phyloP scores from a whole-genome alignment of 2,329 filamentous ascomycete genomes.

The Dactylonectria macrodidyma region DNA sequence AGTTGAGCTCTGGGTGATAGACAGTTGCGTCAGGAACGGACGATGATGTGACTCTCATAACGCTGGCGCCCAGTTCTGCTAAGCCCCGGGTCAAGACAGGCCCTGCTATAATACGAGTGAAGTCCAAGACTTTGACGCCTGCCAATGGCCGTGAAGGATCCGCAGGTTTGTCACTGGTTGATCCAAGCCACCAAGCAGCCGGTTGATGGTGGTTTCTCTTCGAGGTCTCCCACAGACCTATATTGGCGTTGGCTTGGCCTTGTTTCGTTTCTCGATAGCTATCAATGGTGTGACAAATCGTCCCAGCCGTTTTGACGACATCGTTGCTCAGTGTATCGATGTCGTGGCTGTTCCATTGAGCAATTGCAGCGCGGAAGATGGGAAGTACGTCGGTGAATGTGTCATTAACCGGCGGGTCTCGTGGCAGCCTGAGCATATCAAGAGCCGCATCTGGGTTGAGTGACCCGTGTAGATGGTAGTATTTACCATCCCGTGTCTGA shows the following conservation, averaged over 20 bases:
- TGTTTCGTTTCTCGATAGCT: not conserved
- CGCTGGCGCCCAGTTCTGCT: constrained; percentile 62
- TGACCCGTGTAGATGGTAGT: constrained; percentile 1
- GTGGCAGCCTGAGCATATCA: not conserved
- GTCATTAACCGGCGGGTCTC: not conserved
- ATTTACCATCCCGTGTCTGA: not conserved
- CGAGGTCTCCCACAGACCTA: constrained; percentile 1
- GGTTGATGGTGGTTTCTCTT: constrained; percentile 38
- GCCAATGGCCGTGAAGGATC: constrained; percentile 58
- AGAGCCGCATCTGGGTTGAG: not conserved
- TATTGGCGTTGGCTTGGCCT: constrained; percentile 1
- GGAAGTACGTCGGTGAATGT: not conserved
- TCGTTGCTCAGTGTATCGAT: not conserved
- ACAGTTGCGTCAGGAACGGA: constrained; percentile 56
- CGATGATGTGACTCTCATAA: constrained; percentile 60
- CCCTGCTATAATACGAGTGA: constrained; percentile 64
- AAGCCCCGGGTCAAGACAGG: constrained; percentile 59
- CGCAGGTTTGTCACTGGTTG: constrained; percentile 47
- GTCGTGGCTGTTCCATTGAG: not conserved
- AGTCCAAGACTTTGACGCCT: constrained; percentile 63
- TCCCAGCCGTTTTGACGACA: not conserved
- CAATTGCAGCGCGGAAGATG: not conserved
- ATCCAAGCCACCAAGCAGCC: constrained; percentile 57
- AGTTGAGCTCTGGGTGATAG: constrained; percentile 63
- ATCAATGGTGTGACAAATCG: not conserved